Evolutionary conservation across 192 early-diverging fungal species (phyloP).

Genomic region (Pilobolus umbonatus): DNA sequence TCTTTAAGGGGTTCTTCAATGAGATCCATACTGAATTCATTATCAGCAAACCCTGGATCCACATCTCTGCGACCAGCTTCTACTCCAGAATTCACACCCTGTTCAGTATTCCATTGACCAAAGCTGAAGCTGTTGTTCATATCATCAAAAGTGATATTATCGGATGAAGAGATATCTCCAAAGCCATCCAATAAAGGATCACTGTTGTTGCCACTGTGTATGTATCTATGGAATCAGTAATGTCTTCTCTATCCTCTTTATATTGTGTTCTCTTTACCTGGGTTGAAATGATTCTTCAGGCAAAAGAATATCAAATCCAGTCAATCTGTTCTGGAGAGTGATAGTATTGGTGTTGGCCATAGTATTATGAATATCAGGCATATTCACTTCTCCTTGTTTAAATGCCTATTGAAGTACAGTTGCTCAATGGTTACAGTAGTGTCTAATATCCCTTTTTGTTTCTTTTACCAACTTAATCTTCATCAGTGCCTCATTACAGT

Average conservation of each 20-base stretch:
- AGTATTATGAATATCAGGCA: constrained; percentile 63
- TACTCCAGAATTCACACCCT: constrained; percentile 28
- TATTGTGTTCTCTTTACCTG: background rate
- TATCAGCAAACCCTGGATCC: constrained; percentile 41
- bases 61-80: constrained; percentile 48
- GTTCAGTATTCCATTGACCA: constrained; percentile 6
- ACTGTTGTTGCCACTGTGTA: constrained; percentile 1
- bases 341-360: constrained; percentile 76
- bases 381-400: constrained; percentile 77
- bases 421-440: background rate
- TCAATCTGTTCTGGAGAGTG: constrained; percentile 80
- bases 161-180: constrained; percentile 17
- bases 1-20: constrained; percentile 22
- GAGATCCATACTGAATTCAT: constrained; percentile 29
- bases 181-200: constrained; percentile 14
- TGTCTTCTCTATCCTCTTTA: background rate
- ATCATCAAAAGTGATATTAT: constrained; percentile 23
- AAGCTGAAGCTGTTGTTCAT: background rate
- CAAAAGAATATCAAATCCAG: constrained; percentile 89
- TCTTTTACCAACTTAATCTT: constrained; percentile 87
- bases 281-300: constrained; percentile 59
- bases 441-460: background rate
- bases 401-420: constrained; percentile 54
- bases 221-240: background rate
- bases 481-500: constrained; percentile 92